Evolutionary conservation across 2,329 filamentous ascomycete species (phyloP).

Genomic region (Phoma sp.): DNA sequence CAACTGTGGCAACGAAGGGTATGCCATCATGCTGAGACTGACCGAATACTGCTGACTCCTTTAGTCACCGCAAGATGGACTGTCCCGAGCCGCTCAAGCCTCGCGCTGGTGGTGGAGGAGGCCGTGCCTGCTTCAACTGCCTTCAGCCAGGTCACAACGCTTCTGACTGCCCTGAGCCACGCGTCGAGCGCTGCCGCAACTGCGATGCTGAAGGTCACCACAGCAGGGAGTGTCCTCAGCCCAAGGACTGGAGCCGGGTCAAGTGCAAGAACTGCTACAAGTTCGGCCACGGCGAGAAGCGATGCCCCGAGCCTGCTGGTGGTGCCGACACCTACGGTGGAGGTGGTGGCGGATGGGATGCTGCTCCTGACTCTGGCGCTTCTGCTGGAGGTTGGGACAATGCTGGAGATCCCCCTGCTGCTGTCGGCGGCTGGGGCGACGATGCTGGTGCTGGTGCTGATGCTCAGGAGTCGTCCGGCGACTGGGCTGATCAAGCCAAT

Average conservation of each 20-base stretch:
- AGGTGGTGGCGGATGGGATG: slow-evolving; percentile 37
- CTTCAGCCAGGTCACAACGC: slow-evolving; percentile 37
- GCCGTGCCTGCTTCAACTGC: slow-evolving; percentile 38
- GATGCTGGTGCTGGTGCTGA: slow-evolving; percentile 22
- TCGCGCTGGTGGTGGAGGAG: slow-evolving; percentile 25
- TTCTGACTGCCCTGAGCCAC: slow-evolving; percentile 36
- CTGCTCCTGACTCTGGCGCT: slow-evolving; percentile 25
- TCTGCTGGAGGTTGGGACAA: slow-evolving; percentile 31
- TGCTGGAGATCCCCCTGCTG: slow-evolving; percentile 22
- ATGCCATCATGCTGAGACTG: background rate
- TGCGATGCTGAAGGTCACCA: slow-evolving; percentile 70
- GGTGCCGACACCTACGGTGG: slow-evolving; percentile 29
- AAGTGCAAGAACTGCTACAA: slow-evolving; percentile 66
- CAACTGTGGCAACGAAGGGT: slow-evolving; percentile 41
- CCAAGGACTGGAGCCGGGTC: slow-evolving; percentile 64
- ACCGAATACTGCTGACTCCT: background rate
- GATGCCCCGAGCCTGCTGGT: slow-evolving; percentile 47
- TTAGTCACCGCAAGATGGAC: slow-evolving; percentile 35
- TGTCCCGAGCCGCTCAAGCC: slow-evolving; percentile 31
- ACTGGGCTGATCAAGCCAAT: slow-evolving; percentile 16
- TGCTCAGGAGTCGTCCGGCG: slow-evolving; percentile 7
- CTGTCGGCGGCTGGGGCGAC: slow-evolving; percentile 25
- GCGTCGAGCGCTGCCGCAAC: slow-evolving; percentile 61
- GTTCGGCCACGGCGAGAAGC: slow-evolving; percentile 52
- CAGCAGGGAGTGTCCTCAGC: slow-evolving; percentile 61